Conservation (phyloP, 2,329 filamentous ascomycete genomes). For the Xylaria digitata region DNA sequence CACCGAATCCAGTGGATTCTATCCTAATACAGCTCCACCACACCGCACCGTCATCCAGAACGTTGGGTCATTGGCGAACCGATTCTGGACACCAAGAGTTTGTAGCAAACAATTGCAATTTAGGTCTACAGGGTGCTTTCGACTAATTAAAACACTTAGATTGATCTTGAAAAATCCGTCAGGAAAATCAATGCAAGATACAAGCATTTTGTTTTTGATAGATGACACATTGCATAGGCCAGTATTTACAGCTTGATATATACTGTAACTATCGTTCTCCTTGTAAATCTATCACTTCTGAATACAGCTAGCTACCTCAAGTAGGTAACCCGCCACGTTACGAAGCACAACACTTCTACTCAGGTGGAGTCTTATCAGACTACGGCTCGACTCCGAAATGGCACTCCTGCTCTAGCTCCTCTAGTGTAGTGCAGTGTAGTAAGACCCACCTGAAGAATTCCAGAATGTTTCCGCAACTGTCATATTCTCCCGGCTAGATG, state of each 20-base stretch:
- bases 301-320: neutral
- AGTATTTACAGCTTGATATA: neutral
- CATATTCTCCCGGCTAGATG: constrained; percentile 9
- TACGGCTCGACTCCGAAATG: constrained; percentile 33
- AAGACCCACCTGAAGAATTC: constrained; percentile 31
- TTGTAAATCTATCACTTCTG: neutral
- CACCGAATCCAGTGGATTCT: constrained; percentile 1
- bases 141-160: neutral
- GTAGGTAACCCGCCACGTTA: neutral
- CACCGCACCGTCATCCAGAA: constrained; percentile 28
- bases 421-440: too few relatives aligned
- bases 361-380: constrained; percentile 29
- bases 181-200: neutral
- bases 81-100: constrained; percentile 16
- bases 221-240: neutral
- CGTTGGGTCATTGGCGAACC: constrained; percentile 29
- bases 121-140: neutral
- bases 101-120: neutral
- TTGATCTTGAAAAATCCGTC: neutral
- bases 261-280: neutral
- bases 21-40: constrained; percentile 20
- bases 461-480: constrained; percentile 32
- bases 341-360: constrained; percentile 6
- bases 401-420: constrained; percentile 1
- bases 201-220: neutral